A percentile compares a stretch with the other conserved stretches of the same genome.
phyloP scores from a whole-genome alignment of 176 grass and related monocot species.

The maize (Zea mays) region Zm-B73-REFERENCE-NAM-5.0 NC_050102.1:138542001-138542500 shows the following conservation, averaged over 20 bases:
- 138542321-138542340: constrained; percentile 25
- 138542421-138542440: constrained; percentile 19
- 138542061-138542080: background rate
- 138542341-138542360: background rate
- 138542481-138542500: constrained; percentile 34
- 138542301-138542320: background rate
- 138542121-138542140: constrained; percentile 34
- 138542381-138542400: constrained; percentile 57
- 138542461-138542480: constrained; percentile 45
- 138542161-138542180: constrained; percentile 38
- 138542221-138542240: constrained; percentile 31
- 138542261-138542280: constrained; percentile 24
- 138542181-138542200: constrained; percentile 33
- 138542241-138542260: constrained; percentile 45
- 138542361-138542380: constrained; percentile 32
- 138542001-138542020: background rate
- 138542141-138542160: constrained; percentile 30
- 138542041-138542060: constrained; percentile 1
- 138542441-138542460: constrained; percentile 49
- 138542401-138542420: background rate
- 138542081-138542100: background rate
- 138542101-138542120: constrained; percentile 17
- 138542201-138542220: constrained; percentile 30
- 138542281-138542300: background rate
- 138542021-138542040: background rate